Base-by-base conservation (phyloP, 2,329 filamentous ascomycete genomes). In the Penicillium sp. region DNA sequence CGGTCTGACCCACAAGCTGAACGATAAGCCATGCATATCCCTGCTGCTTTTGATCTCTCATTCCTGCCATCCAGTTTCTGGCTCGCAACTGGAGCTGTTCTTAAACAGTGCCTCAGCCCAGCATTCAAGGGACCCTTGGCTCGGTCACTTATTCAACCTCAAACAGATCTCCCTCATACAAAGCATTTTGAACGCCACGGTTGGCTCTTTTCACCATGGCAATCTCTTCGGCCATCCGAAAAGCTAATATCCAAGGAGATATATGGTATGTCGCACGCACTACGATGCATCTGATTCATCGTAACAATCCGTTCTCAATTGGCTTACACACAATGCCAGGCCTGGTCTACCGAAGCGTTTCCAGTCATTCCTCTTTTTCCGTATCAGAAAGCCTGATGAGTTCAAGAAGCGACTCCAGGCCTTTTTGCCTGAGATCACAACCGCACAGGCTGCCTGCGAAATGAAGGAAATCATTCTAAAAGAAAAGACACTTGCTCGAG, bases 221-320 rank as follows among this genome's bases (percentile, higher is more conserved):
- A 13, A 34, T 14, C 10, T 34, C 50, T 11, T 23, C 29, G 13
- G 27, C 29, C 8, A 43, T 42, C 14, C 32, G 32, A 14, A 53
- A 36, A 34, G 38, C 43, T n/a, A 60, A 61, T 36, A 58, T 61
- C 7, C 59, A 61, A 42, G 59, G 59, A 10, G 47, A 59, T 43
- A 47, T 61, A 29, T 61, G 59, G 59, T 60, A 50, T 2, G 53
- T 19, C 14, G 45, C 47, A 47, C 42, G 40, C 13, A 38, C 29
- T 16, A 3, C 50, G 16, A 30, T 30, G 7, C 29, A 30, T 30
- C 4, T 30, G 2, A 30, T 30, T 2, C 29, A 30, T 8, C 29
- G 2, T 2, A 9, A 2, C 7, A 11, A 30, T 30, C 8, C n/a
- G n/a, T n/a, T n/a, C 10, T 8, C 29, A 11, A 14, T 34, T 11